Evolutionary conservation across 2,329 filamentous ascomycete genomes (phyloP).

Genomic region (Rhytidhysteron rufulum): DNA sequence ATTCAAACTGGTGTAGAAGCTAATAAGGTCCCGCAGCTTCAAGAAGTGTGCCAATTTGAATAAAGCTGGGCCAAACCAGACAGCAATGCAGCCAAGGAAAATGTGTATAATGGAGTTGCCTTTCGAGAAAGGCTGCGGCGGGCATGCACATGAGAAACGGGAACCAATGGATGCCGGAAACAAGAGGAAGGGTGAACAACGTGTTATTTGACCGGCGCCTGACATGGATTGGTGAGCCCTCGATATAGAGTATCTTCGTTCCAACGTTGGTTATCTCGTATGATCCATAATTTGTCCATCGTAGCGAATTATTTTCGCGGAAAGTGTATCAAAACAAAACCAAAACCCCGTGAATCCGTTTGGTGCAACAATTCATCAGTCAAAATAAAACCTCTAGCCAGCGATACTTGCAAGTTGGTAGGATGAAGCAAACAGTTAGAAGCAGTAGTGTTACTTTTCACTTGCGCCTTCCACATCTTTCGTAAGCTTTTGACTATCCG

Average conservation of each 20-base stretch:
- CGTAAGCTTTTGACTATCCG: constrained; percentile 14
- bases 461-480: constrained; percentile 15
- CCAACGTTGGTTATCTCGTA: neutral
- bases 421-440: constrained; percentile 3
- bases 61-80: too few relatives aligned
- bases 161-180: neutral
- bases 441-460: constrained; percentile 17
- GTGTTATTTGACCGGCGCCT: neutral
- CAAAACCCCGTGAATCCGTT: neutral
- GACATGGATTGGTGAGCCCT: neutral
- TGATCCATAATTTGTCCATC: constrained; percentile 1
- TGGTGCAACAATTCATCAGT: constrained; percentile 1
- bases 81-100: too few relatives aligned
- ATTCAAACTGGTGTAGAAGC: too few relatives aligned
- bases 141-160: too few relatives aligned
- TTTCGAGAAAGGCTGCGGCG: too few relatives aligned
- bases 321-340: constrained; percentile 4
- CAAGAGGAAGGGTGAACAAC: neutral
- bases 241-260: neutral
- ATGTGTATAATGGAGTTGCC: too few relatives aligned
- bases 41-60: too few relatives aligned
- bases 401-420: constrained; percentile 1
- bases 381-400: constrained; percentile 5
- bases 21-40: too few relatives aligned
- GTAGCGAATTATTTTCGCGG: constrained; percentile 4